Evolutionary conservation across 2,329 filamentous ascomycete species (phyloP).

Genomic region (Scytalidium lignicola): DNA sequence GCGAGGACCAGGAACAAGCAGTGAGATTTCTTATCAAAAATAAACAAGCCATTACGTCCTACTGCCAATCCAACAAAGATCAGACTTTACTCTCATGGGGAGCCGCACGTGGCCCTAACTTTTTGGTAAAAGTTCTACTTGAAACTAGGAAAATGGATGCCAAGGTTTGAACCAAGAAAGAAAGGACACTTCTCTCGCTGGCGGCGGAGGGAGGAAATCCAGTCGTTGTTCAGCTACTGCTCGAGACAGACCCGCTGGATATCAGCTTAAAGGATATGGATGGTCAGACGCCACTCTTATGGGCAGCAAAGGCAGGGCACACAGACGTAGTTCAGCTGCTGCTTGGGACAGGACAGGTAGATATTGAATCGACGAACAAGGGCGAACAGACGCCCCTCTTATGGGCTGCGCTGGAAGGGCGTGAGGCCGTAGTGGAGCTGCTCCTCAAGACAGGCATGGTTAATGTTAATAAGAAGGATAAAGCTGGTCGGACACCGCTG

Average conservation of each 20-base stretch:
- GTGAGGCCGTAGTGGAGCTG: constrained; percentile 10
- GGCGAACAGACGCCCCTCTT: constrained; percentile 1
- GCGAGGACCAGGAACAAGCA: no score
- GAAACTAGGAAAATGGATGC: no score
- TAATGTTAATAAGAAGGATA: constrained; percentile 1
- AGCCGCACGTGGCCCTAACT: no score
- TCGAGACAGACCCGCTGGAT: background rate
- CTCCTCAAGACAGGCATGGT: constrained; percentile 7
- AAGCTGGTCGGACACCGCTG: constrained; percentile 8
- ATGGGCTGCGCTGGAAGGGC: background rate
- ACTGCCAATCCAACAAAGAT: no score
- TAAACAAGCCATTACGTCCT: no score
- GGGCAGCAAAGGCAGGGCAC: background rate
- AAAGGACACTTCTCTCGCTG: no score
- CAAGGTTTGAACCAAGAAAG: no score
- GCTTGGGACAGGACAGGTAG: background rate
- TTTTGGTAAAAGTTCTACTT: no score
- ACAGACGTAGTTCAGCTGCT: background rate
- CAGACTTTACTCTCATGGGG: no score
- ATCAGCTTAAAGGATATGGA: background rate
- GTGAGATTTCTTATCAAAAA: no score
- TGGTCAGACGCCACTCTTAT: background rate
- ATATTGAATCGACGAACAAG: constrained; percentile 4
- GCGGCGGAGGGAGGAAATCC: no score
- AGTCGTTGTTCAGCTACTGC: no score